Conservation (phyloP, 2,329 filamentous ascomycete species). For the Rasamsonia emersonii region DNA sequence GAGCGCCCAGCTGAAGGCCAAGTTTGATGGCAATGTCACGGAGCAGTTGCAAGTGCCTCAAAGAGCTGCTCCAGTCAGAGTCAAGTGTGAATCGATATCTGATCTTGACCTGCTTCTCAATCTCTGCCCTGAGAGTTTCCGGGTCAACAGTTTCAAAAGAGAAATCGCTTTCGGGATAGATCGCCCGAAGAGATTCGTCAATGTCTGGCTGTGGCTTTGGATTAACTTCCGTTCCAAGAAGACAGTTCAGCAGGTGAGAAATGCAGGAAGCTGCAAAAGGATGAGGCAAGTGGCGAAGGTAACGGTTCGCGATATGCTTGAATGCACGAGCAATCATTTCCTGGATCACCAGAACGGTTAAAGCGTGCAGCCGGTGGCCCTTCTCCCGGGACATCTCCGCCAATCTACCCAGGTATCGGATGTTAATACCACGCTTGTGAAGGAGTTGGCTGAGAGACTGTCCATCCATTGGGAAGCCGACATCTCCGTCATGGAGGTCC, state of each 20-base stretch:
- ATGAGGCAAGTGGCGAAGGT: conserved; percentile 70
- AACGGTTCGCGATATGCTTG: conserved; percentile 79
- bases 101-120: conserved; percentile 61
- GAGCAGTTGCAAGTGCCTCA: conserved; percentile 73
- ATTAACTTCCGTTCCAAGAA: conserved; percentile 71
- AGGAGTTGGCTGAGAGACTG: conserved; percentile 77
- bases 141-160: conserved; percentile 73
- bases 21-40: conserved; percentile 84
- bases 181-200: conserved; percentile 60
- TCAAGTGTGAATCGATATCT: conserved; percentile 71
- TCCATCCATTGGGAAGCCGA: conserved; percentile 98
- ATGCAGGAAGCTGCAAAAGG: conserved; percentile 72
- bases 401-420: conserved; percentile 86
- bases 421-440: conserved; percentile 95
- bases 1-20: conserved; percentile 77
- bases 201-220: conserved; percentile 67
- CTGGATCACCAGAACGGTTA: conserved; percentile 69
- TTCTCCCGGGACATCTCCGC: conserved; percentile 59
- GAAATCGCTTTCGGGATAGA: conserved; percentile 77
- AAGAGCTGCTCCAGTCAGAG: conserved; percentile 55
- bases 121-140: conserved; percentile 57
- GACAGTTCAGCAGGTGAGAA: conserved; percentile 85
- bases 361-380: conserved; percentile 64
- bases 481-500: conserved; percentile 83
- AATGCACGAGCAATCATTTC: conserved; percentile 95